Conservation (phyloP, 768 basidiomycete genomes). For the Saitozyma sp. region DNA sequence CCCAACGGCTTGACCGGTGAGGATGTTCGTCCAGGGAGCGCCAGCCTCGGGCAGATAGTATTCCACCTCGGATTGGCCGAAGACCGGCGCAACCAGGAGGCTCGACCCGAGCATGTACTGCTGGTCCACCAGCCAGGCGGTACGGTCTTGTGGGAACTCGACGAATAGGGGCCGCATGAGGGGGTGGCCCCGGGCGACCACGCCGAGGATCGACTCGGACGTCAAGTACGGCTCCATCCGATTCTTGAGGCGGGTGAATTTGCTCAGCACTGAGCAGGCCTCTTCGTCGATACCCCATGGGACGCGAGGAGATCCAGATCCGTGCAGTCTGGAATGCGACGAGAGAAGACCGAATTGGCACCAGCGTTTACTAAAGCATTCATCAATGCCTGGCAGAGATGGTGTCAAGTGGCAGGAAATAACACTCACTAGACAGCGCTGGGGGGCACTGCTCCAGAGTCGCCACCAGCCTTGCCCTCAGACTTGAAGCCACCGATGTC, state of each 20-base stretch:
- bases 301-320: constrained; percentile 11
- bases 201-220: constrained; percentile 1
- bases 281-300: constrained; percentile 18
- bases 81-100: no score
- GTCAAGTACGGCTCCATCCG: constrained; percentile 15
- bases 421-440: constrained; percentile 6
- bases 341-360: constrained; percentile 18
- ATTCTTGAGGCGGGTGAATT: constrained; percentile 16
- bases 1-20: not conserved
- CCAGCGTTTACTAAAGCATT: constrained; percentile 13
- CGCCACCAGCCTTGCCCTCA: constrained; percentile 14
- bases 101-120: constrained; percentile 17
- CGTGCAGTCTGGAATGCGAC: constrained; percentile 17
- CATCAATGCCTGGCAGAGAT: not conserved
- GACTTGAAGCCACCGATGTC: constrained; percentile 20
- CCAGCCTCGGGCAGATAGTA: no score
- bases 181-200: constrained; percentile 7
- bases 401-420: not conserved
- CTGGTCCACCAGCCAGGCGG: constrained; percentile 8
- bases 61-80: no score
- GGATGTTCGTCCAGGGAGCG: constrained; percentile 5
- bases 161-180: constrained; percentile 13
- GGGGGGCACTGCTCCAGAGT: not conserved
- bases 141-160: constrained; percentile 13
- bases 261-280: constrained; percentile 8